Conservation (phyloP, 2,329 filamentous ascomycete genomes). For the Sordariomycetes sp. region DNA sequence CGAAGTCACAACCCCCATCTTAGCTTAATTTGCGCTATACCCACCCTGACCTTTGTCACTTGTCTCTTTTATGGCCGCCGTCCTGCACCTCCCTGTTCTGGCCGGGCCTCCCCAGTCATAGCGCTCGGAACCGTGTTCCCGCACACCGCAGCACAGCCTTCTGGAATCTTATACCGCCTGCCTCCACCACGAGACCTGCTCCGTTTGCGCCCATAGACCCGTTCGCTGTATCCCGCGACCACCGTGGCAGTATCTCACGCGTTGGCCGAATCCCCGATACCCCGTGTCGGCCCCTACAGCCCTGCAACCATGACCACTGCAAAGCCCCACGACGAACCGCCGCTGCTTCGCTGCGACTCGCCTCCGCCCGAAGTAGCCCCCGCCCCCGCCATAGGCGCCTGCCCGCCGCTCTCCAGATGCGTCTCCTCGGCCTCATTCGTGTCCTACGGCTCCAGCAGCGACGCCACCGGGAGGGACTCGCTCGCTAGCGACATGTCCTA, state of each 20-base stretch:
- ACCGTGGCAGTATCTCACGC: background rate
- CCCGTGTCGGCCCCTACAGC: conserved; percentile 2
- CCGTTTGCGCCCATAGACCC: background rate
- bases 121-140: background rate
- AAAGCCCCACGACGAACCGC: conserved; percentile 8
- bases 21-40: background rate
- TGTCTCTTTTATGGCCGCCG: background rate
- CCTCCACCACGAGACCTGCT: background rate
- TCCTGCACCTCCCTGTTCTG: background rate
- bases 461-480: conserved; percentile 39
- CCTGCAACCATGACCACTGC: conserved; percentile 20
- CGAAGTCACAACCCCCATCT: background rate
- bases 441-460: conserved; percentile 42
- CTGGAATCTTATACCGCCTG: background rate
- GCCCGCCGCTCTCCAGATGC: conserved; percentile 49
- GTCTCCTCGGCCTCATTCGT: conserved; percentile 52
- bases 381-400: conserved; percentile 49
- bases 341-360: conserved; percentile 40
- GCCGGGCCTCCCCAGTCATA: background rate
- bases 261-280: background rate
- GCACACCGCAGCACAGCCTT: background rate
- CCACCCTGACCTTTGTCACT: background rate
- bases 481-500: conserved; percentile 49
- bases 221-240: background rate
- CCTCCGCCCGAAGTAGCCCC: conserved; percentile 56